Evolutionary conservation across 1,139 yeast species (phyloP).

Genomic region (Saccharomycopsis phalli): DNA sequence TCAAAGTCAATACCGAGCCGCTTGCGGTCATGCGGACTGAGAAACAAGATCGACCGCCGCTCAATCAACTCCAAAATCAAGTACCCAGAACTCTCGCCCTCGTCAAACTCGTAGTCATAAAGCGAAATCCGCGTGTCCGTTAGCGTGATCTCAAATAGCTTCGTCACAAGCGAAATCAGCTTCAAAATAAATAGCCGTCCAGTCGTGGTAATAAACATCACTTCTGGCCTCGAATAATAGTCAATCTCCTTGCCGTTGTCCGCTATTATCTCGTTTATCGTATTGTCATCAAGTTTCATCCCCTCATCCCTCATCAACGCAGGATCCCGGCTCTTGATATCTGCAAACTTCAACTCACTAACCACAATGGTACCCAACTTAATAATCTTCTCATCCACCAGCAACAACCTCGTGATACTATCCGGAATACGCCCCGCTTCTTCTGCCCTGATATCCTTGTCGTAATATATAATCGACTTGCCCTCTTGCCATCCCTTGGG

Average conservation of each 20-base stretch:
- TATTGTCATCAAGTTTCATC: conserved; percentile 26
- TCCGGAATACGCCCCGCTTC: conserved; percentile 7
- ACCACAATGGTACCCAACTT: conserved; percentile 34
- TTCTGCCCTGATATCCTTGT: conserved; percentile 8
- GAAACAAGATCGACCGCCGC: conserved; percentile 51
- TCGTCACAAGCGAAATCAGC: conserved; percentile 14
- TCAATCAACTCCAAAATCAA: conserved; percentile 54
- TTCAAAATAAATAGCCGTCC: conserved; percentile 30
- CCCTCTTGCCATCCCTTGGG: background rate
- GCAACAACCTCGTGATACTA: conserved; percentile 18
- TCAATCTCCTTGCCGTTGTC: conserved; percentile 32
- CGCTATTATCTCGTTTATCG: conserved; percentile 34
- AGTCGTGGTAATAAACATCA: conserved; percentile 30
- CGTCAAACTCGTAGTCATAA: conserved; percentile 71
- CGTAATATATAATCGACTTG: conserved; percentile 11
- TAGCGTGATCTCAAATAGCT: conserved; percentile 36
- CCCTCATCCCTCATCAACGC: conserved; percentile 21
- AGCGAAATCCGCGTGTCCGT: conserved; percentile 59
- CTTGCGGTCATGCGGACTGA: conserved; percentile 27
- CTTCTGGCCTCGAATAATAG: conserved; percentile 29
- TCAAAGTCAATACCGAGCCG: conserved; percentile 24
- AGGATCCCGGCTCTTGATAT: conserved; percentile 8
- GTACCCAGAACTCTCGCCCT: conserved; percentile 45
- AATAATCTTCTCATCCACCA: conserved; percentile 29
- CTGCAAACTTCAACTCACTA: conserved; percentile 27